Conservation (phyloP, 2,329 filamentous ascomycete genomes). For the Cordyceps tenuipes region DNA sequence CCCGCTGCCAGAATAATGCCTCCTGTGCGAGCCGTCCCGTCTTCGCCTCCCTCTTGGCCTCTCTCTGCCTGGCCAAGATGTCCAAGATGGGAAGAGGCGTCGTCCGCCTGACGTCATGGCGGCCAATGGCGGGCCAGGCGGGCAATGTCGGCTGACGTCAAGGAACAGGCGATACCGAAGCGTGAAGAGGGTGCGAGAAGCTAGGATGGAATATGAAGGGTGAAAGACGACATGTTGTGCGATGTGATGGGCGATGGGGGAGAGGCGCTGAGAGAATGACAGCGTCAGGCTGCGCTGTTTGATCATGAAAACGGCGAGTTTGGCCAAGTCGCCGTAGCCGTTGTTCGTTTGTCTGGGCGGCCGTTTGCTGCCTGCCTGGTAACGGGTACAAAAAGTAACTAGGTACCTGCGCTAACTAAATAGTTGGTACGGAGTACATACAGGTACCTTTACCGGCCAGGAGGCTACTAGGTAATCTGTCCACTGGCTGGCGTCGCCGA, state of each 20-base stretch:
- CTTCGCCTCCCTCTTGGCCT: no score
- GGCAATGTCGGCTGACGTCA: constrained; percentile 12
- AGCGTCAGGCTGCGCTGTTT: neutral
- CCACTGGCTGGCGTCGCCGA: no score
- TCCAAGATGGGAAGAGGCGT: neutral
- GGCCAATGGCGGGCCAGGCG: constrained; percentile 1
- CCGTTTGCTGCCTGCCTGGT: constrained; percentile 1
- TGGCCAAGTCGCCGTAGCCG: neutral
- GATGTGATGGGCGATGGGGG: neutral
- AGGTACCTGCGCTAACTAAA: no score
- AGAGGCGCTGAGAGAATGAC: neutral
- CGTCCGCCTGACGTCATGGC: constrained; percentile 13
- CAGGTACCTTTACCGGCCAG: no score
- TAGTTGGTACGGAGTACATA: no score
- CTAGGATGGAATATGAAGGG: neutral
- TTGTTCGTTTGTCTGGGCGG: neutral
- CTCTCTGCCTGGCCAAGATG: neutral
- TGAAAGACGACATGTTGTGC: neutral
- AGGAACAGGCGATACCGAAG: constrained; percentile 2
- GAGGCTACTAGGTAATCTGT: no score
- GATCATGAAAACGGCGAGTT: neutral
- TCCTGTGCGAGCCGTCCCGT: neutral
- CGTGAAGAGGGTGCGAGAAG: neutral
- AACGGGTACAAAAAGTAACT: neutral
- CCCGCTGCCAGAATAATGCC: neutral